phyloP scores from a whole-genome alignment of 176 grass and related monocot species.

The Triticum urartu region DNA sequence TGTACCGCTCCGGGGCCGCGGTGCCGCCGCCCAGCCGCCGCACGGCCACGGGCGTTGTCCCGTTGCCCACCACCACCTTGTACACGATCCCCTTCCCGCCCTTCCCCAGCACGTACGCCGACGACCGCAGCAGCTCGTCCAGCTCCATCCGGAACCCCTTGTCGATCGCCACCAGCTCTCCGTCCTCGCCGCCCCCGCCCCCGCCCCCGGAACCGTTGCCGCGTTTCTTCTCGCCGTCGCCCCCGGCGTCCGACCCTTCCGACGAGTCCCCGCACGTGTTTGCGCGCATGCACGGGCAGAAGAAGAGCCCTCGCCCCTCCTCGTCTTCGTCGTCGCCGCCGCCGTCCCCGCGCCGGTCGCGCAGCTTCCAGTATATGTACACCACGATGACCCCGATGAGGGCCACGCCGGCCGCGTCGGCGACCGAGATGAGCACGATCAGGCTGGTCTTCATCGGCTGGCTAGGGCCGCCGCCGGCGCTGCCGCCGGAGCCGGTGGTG shows the following conservation, averaged over 20 bases:
- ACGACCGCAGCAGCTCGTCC: slow-evolving; percentile 84
- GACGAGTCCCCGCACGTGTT: neutral
- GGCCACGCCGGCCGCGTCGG: slow-evolving; percentile 66
- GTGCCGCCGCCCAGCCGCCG: slow-evolving; percentile 57
- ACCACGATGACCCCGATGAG: slow-evolving; percentile 66
- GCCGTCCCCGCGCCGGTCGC: slow-evolving; percentile 29
- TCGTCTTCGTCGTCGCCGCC: slow-evolving; percentile 22
- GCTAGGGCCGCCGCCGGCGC: neutral
- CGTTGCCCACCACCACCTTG: slow-evolving; percentile 90
- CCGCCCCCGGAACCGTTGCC: neutral
- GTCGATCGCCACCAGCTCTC: slow-evolving; percentile 79
- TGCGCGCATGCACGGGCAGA: slow-evolving; percentile 30
- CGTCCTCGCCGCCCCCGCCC: slow-evolving; percentile 30
- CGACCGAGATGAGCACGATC: slow-evolving; percentile 64
- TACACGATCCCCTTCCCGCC: slow-evolving; percentile 93
- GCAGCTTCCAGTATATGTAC: slow-evolving; percentile 82
- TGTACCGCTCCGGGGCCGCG: slow-evolving; percentile 31
- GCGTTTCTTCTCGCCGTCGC: neutral
- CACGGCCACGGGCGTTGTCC: slow-evolving; percentile 66
- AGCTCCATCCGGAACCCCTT: slow-evolving; percentile 75
- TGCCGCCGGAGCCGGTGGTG: neutral
- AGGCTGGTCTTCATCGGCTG: slow-evolving; percentile 44
- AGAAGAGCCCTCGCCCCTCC: slow-evolving; percentile 15
- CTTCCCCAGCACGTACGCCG: slow-evolving; percentile 89
- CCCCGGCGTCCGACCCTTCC: slow-evolving; percentile 6